Percentiles rank a stretch among this genome's conserved stretches.
phyloP scores from a whole-genome alignment of 2,329 filamentous ascomycete species.

The Claviceps paspali region DNA sequence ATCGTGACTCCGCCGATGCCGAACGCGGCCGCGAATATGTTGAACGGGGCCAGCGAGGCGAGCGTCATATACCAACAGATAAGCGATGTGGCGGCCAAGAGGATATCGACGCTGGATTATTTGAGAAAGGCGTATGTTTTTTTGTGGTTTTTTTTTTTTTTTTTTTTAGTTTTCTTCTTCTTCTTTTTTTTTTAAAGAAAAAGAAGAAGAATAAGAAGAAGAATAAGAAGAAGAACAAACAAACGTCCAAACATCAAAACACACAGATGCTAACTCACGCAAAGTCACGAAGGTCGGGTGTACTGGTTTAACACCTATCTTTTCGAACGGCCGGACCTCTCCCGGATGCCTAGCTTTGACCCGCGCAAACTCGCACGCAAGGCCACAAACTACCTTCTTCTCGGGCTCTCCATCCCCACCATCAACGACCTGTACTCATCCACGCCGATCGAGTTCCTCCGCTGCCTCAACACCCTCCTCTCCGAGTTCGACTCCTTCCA shows the following conservation, averaged over 20 bases:
- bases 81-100: conserved; percentile 75
- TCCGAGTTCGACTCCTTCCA: conserved; percentile 91
- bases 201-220: too few relatives aligned
- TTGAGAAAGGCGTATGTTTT: conserved; percentile 68
- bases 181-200: background rate
- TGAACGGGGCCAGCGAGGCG: conserved; percentile 23
- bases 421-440: conserved; percentile 77
- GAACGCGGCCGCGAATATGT: background rate
- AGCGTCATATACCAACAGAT: conserved; percentile 46
- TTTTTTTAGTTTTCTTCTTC: background rate
- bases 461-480: conserved; percentile 70
- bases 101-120: conserved; percentile 89
- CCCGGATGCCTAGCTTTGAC: conserved; percentile 74
- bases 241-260: too few relatives aligned
- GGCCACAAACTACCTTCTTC: conserved; percentile 83
- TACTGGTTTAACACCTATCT: conserved; percentile 98
- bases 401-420: conserved; percentile 79
- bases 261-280: background rate
- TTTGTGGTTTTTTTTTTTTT: background rate
- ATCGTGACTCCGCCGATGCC: conserved; percentile 11
- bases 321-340: conserved; percentile 69
- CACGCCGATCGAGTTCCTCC: conserved; percentile 71
- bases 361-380: conserved; percentile 71
- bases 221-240: too few relatives aligned
- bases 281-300: conserved; percentile 76